Percentiles rank a stretch among this genome's conserved stretches.
Conservation (phyloP, 1,139 yeast genomes). For the Yueomyces sp. region DNA sequence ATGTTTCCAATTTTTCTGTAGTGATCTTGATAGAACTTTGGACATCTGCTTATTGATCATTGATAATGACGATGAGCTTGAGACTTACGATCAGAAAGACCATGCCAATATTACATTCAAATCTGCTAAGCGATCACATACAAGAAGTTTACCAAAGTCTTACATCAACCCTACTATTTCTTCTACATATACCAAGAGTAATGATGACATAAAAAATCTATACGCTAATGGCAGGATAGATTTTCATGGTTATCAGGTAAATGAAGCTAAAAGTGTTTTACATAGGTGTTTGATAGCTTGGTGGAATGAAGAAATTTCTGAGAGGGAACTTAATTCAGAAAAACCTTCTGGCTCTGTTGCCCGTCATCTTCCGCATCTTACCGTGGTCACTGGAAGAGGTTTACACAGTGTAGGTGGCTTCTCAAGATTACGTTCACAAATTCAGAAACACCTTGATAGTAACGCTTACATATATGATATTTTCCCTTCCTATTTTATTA, state of each 20-base stretch:
- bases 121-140: no score
- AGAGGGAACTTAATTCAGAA: slow-evolving; percentile 31
- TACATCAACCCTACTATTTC: slow-evolving; percentile 1
- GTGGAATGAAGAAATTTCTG: slow-evolving; percentile 41
- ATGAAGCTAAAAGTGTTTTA: slow-evolving; percentile 31
- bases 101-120: no score
- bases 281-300: slow-evolving; percentile 30
- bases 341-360: slow-evolving; percentile 21
- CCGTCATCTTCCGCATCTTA: slow-evolving; percentile 28
- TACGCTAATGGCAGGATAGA: slow-evolving; percentile 29
- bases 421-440: slow-evolving; percentile 32
- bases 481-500: slow-evolving; percentile 31
- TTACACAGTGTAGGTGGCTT: slow-evolving; percentile 44
- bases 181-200: background rate
- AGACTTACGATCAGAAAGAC: background rate
- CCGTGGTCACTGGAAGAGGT: slow-evolving; percentile 49
- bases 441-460: slow-evolving; percentile 26
- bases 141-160: no score
- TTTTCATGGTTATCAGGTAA: slow-evolving; percentile 37
- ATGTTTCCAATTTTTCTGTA: background rate
- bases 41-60: background rate
- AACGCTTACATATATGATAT: slow-evolving; percentile 33
- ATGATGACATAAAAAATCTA: slow-evolving; percentile 6
- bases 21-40: background rate
- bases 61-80: background rate